Conservation (phyloP, 2,329 filamentous ascomycete genomes). For the Leptographium lundbergii region DNA sequence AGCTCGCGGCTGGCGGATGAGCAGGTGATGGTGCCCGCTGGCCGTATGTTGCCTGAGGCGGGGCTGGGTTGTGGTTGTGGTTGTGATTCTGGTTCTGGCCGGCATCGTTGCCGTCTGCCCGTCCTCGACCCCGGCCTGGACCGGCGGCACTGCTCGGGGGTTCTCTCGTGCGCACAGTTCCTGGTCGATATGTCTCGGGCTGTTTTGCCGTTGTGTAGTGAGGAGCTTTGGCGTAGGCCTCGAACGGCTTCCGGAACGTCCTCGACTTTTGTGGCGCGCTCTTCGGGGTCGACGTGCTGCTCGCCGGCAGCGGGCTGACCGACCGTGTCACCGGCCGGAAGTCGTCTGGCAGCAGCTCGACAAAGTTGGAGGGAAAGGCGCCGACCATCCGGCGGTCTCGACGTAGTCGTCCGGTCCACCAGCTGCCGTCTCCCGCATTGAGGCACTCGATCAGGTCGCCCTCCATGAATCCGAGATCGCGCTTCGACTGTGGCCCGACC, state of each 20-base stretch:
- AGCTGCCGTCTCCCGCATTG: conserved; percentile 92
- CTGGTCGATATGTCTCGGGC: conserved; percentile 41
- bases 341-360: conserved; percentile 72
- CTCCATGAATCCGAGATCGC: conserved; percentile 92
- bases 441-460: conserved; percentile 96
- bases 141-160: conserved; percentile 19
- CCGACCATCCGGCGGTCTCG: conserved; percentile 85
- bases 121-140: not conserved
- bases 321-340: conserved; percentile 64
- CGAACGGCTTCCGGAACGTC: conserved; percentile 54
- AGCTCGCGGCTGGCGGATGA: not conserved
- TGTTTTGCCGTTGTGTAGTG: conserved; percentile 53
- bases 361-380: conserved; percentile 94
- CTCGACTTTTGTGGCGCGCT: conserved; percentile 46
- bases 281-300: conserved; percentile 40
- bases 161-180: conserved; percentile 25
- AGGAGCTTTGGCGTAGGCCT: conserved; percentile 53
- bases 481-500: conserved; percentile 55
- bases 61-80: not conserved
- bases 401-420: conserved; percentile 92
- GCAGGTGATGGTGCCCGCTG: not conserved
- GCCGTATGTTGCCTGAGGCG: not conserved
- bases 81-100: conserved; percentile 11
- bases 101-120: conserved; percentile 10
- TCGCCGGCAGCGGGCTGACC: conserved; percentile 45